phyloP scores from a whole-genome alignment of 768 basidiomycete genomes.

The Tricholoma flavovirens region DNA sequence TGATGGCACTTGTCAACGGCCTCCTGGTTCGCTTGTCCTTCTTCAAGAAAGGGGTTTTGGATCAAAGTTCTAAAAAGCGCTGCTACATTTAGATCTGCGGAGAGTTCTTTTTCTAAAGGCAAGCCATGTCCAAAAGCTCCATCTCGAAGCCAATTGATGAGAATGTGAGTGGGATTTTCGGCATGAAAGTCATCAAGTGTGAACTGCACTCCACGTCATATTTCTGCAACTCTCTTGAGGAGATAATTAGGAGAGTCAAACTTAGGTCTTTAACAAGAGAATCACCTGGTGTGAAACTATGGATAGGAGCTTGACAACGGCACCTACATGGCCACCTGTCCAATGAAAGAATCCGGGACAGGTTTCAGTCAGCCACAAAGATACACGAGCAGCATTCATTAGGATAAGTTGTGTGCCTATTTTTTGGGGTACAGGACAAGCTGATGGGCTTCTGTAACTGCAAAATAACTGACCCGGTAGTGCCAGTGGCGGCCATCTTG shows the following conservation, averaged over 20 bases:
- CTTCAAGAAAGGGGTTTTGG: not conserved
- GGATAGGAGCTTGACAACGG: not conserved
- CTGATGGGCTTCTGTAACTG: no score
- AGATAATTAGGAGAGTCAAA: not conserved
- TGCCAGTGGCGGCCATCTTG: no score
- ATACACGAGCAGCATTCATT: no score
- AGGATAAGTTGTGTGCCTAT: no score
- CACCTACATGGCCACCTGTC: conserved; percentile 6
- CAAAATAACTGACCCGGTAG: no score
- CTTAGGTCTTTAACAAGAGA: not conserved
- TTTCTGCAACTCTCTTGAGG: not conserved
- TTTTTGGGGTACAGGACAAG: no score
- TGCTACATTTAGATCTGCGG: not conserved
- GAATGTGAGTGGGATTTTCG: not conserved
- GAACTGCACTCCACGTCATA: not conserved
- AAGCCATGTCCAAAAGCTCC: not conserved
- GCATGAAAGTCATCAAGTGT: not conserved
- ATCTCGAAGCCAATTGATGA: not conserved
- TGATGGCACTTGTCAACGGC: not conserved
- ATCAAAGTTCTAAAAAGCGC: not conserved
- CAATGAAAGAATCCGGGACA: not conserved
- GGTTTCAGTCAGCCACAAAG: no score
- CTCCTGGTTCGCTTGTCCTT: not conserved
- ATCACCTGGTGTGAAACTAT: not conserved
- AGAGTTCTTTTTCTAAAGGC: not conserved